Evolutionary conservation across 139 green algal genomes (phyloP), one percentile per base, ranked within the genome.

Genomic region (Chlamydomonas sp.): DNA sequence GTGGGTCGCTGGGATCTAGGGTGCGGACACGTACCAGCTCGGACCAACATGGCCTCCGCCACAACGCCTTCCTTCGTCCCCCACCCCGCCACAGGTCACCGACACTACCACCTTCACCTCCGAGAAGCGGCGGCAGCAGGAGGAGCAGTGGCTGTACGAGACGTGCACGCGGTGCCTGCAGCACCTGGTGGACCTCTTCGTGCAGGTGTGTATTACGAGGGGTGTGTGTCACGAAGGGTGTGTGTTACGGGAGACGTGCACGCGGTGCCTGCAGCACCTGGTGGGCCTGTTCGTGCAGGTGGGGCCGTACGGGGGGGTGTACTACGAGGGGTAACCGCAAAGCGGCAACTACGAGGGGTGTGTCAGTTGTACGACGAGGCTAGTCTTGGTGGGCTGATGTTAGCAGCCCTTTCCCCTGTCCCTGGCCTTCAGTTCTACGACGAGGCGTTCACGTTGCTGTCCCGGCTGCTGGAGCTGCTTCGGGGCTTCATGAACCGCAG

Each of bases 91-190:
- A 14, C 81, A 91, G 90, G 94, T 97, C 17, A 97, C 96, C 15
- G 96, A 98, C 90, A 97, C 95, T 18, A 98, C 96, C 81, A 98
- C 96, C 31, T 98, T 98, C 91, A 97, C 95, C 63, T 94, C 93
- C 80, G 96, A 98, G 84, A 91, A 92, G 89, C 85, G 93, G 79
- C 92, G 95, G 10, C 90, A 93, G 18, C 94, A 97, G 85, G 95
- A 97, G 88, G 97, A 98, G 89, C 89, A 93, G 59, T 99, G 98
- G 98, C 95, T 99, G 86, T 99, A 99, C 88, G 97, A 99, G 86
- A 99, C 98, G 1, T 99, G 98, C 93, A 98, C 96, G n/a, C 92
- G 96, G 78, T 99, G 97, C 89, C 94, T 99, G 79, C 95, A 98
- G 92, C 96, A 99, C 88, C 95, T 99, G 66, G 94, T 99, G 18